Conservation (phyloP, 1,284 basidiomycete genomes). For the Microbotryomycetes sp. region DNA sequence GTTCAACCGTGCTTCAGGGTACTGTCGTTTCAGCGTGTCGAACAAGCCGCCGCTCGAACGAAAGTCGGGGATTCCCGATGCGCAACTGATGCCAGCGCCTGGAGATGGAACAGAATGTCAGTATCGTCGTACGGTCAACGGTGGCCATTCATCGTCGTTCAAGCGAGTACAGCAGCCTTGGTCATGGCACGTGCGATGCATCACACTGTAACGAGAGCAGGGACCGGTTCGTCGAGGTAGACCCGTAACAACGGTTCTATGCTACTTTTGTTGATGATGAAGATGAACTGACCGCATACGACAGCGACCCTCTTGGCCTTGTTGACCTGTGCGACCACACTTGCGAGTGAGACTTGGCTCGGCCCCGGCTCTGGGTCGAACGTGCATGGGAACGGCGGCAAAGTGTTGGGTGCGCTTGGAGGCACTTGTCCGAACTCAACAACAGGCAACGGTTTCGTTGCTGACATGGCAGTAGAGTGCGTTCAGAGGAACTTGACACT, state of each 20-base stretch:
- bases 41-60: slow-evolving; percentile 77
- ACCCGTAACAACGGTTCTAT: neutral
- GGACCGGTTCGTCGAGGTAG: neutral
- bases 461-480: no score
- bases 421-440: neutral
- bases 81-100: slow-evolving; percentile 85
- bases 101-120: neutral
- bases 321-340: slow-evolving; percentile 49
- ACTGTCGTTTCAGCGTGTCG: slow-evolving; percentile 64
- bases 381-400: slow-evolving; percentile 31
- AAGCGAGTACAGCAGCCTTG: neutral
- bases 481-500: no score
- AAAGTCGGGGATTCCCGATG: slow-evolving; percentile 88
- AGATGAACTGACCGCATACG: slow-evolving; percentile 62
- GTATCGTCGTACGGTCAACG: neutral
- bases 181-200: neutral
- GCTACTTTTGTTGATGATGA: neutral
- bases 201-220: neutral
- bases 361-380: slow-evolving; percentile 31
- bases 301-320: slow-evolving; percentile 76
- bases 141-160: neutral
- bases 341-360: neutral
- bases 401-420: neutral
- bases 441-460: neutral
- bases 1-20: slow-evolving; percentile 61